phyloP scores from a whole-genome alignment of 371 early-diverging fungal genomes.

The Choanephora cucurbitarum region DNA sequence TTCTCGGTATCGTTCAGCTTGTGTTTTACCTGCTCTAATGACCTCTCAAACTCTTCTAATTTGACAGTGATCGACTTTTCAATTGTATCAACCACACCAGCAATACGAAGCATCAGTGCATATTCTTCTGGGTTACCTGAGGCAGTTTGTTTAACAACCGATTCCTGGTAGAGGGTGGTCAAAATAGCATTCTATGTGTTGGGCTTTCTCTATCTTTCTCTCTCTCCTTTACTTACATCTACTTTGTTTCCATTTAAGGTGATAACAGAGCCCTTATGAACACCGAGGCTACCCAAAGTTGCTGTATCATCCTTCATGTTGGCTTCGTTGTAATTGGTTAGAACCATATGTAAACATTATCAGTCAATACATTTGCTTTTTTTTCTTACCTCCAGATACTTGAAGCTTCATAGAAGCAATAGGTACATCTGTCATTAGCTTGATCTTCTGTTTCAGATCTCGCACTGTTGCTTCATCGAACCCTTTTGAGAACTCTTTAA shows the following conservation, averaged over 20 bases:
- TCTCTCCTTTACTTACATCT: slow-evolving; percentile 39
- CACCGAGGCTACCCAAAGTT: slow-evolving; percentile 53
- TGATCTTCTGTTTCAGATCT: slow-evolving; percentile 46
- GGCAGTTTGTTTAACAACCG: slow-evolving; percentile 51
- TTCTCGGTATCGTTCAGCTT: slow-evolving; percentile 25
- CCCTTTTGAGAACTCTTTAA: slow-evolving; percentile 36
- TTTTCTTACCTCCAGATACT: slow-evolving; percentile 45
- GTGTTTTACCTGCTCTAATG: slow-evolving; percentile 13
- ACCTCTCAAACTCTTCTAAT: slow-evolving; percentile 22
- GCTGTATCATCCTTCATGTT: slow-evolving; percentile 68
- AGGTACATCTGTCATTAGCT: slow-evolving; percentile 45
- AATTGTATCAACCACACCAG: slow-evolving; percentile 27
- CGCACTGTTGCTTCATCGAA: slow-evolving; percentile 41
- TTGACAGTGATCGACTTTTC: slow-evolving; percentile 16
- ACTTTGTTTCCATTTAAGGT: slow-evolving; percentile 56
- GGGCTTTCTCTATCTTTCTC: no score
- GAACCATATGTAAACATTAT: no score
- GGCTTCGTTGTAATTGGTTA: no score
- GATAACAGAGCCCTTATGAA: slow-evolving; percentile 51
- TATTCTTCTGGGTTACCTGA: slow-evolving; percentile 58
- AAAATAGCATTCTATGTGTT: no score
- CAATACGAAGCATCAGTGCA: slow-evolving; percentile 38
- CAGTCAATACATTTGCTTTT: no score
- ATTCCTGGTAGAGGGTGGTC: slow-evolving; percentile 29
- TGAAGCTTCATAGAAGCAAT: slow-evolving; percentile 47